Evolutionary conservation across 257 asterid genomes (phyloP), one percentile per base, ranked within the genome.

Genomic region (Haberlea rhodopensis): DNA sequence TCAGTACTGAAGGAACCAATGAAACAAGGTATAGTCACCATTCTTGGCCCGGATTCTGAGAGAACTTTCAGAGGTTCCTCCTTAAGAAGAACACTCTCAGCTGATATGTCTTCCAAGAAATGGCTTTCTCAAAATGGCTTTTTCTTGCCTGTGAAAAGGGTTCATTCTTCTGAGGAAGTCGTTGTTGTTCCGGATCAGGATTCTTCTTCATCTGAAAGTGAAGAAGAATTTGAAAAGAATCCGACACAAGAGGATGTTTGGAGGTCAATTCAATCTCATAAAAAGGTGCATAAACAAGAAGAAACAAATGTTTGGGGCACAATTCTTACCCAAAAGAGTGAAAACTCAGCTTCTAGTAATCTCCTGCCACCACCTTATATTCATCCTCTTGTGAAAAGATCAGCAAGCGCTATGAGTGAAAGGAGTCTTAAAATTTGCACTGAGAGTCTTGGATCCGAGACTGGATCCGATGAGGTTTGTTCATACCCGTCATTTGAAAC

Each of bases 401-500:
- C 94, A 2, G 49, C 59, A 0, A 80, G 82, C 69, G 23, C 66
- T 40, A 72, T 91, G 77, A 88, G 81, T 49, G 82, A 76, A 5
- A 85, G 78, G 75, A 85, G 95, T 11, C 90, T 91, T 26, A 78
- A 88, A 78, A 72, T 86, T 24, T 91, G 98, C 69, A 91, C 98
- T 0, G 98, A 91, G 73, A 82, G 89, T 18, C 95, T 91, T 2
- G 96, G 98, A 0, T 86, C 96, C 0, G 98, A 91, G 57, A 87
- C 95, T 0, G 98, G 97, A 3, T 81, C 97, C 0, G 95, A 83
- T n/a, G 74, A 84, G 19, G 78, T 83, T 57, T 62, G 87, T 11
- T 62, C 79, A 11, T 52, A 71, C 64, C 66, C 83, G 11, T 40
- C 67, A 28, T 73, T 82, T 1, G 79, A 76, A 22, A 18, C 13